Evolutionary conservation across 768 basidiomycete species (phyloP).

Genomic region (Daedalea quercina): DNA sequence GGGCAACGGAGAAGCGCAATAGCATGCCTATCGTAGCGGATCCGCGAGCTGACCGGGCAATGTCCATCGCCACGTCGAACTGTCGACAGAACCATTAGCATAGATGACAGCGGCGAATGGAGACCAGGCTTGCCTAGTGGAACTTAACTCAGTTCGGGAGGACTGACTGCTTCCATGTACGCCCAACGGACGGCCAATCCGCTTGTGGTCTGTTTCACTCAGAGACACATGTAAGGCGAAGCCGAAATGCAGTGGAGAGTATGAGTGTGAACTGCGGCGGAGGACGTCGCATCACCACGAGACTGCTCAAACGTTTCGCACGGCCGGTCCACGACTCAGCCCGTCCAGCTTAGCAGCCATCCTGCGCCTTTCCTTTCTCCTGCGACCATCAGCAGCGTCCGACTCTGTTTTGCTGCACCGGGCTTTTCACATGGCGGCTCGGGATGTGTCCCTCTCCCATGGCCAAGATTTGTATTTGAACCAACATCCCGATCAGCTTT

Average conservation of each 20-base stretch:
- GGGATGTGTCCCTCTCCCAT: too few species aligned
- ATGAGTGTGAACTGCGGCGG: not conserved
- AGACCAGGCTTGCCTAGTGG: not conserved
- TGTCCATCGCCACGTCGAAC: not conserved
- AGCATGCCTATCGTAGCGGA: not conserved
- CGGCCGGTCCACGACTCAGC: not conserved
- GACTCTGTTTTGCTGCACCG: not conserved
- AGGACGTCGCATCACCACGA: not conserved
- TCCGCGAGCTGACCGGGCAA: not conserved
- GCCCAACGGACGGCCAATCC: not conserved
- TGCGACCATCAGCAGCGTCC: not conserved
- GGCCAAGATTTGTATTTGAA: too few species aligned
- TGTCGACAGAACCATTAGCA: not conserved
- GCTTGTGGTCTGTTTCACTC: not conserved
- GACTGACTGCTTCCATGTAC: not conserved
- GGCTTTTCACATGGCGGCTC: too few species aligned
- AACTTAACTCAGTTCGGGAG: not conserved
- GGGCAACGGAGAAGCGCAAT: not conserved
- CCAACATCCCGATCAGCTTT: too few species aligned
- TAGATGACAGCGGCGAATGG: not conserved
- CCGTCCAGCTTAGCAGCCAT: not conserved
- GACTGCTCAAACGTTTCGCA: not conserved
- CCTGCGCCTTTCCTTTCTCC: not conserved
- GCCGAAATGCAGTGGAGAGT: not conserved
- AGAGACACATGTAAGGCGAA: not conserved